These are phyloP conservation scores for Leishmania aethiopica DNA, from an alignment of 208 protist species.

Conservation along the genomic window DNA sequence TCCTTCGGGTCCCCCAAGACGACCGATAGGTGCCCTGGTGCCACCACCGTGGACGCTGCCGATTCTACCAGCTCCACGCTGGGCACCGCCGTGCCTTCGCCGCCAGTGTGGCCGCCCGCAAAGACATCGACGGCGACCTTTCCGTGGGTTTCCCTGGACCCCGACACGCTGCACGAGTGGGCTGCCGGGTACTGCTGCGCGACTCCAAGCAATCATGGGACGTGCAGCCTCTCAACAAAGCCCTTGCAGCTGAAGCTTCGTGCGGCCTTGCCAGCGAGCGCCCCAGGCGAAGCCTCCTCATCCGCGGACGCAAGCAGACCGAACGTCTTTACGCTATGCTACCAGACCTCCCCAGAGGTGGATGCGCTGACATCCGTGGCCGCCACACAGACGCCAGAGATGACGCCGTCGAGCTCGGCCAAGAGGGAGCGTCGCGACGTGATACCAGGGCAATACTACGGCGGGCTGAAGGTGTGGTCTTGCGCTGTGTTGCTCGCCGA, in stretches of 20 bases:
- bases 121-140: slow-evolving; percentile 21
- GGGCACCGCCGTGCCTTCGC: background rate
- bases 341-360: slow-evolving; percentile 52
- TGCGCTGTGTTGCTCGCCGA: slow-evolving; percentile 67
- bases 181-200: slow-evolving; percentile 13
- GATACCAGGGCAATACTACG: slow-evolving; percentile 86
- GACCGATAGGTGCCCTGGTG: background rate
- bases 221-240: background rate
- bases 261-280: background rate
- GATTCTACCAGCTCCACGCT: background rate
- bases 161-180: slow-evolving; percentile 14
- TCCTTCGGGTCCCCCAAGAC: slow-evolving; percentile 17
- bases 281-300: background rate
- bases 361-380: slow-evolving; percentile 34
- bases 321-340: slow-evolving; percentile 28
- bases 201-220: background rate
- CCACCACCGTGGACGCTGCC: background rate
- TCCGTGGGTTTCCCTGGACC: slow-evolving; percentile 23
- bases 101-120: slow-evolving; percentile 18
- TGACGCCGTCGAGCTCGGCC: background rate
- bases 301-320: background rate
- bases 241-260: slow-evolving; percentile 19
- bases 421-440: slow-evolving; percentile 65
- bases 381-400: background rate
- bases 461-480: slow-evolving; percentile 90